A percentile compares a stretch with the other conserved stretches of the same genome.
phyloP scores from a whole-genome alignment of 83 land plant genomes.

The Larix sibirica region DNA sequence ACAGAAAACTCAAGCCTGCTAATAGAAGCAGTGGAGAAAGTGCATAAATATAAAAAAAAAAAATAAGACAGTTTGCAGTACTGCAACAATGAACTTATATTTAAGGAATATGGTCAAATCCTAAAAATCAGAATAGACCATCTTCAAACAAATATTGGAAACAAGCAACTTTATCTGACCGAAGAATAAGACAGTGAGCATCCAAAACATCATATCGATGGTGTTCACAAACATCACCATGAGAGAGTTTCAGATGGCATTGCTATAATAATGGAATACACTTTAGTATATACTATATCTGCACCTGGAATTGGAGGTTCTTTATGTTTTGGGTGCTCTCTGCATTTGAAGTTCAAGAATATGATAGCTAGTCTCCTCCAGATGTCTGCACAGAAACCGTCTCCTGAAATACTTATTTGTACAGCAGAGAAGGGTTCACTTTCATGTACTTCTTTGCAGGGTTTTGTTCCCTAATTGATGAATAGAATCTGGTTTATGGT shows the following conservation, averaged over 20 bases:
- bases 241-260: neutral
- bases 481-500: neutral
- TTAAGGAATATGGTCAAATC: neutral
- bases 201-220: neutral
- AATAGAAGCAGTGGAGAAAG: neutral
- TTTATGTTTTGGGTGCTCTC: neutral
- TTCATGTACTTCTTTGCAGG: neutral
- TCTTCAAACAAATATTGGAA: neutral
- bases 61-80: neutral
- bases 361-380: neutral
- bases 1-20: neutral
- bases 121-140: neutral
- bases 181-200: neutral
- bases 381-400: neutral
- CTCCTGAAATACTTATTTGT: neutral
- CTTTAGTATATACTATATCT: neutral
- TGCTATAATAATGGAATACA: neutral
- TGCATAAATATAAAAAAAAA: neutral
- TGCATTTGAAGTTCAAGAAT: slow-evolving; percentile 1
- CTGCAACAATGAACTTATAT: neutral
- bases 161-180: neutral
- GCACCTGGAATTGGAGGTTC: neutral
- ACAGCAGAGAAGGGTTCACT: slow-evolving; percentile 1
- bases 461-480: neutral
- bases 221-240: neutral